Evolutionary conservation across 2,329 filamentous ascomycete species (phyloP).

Genomic region (Colletotrichum australisinense): DNA sequence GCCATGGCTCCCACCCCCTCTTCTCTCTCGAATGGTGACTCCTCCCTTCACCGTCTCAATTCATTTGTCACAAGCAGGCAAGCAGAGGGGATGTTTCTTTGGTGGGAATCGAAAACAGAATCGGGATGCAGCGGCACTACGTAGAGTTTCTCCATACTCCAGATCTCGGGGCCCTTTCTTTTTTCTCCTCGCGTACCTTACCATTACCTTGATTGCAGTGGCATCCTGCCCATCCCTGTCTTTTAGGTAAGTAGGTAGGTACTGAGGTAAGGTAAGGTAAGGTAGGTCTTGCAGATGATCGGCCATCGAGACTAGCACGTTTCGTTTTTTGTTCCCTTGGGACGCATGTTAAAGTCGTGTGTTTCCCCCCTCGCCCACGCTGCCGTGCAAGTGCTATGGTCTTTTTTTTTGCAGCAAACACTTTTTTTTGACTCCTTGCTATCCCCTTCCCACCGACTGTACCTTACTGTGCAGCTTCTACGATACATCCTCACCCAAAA

Average conservation of each 20-base stretch:
- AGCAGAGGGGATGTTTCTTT: neutral
- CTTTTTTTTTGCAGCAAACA: neutral
- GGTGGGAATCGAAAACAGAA: neutral
- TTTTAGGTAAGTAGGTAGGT: no score
- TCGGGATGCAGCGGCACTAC: neutral
- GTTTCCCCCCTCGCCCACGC: neutral
- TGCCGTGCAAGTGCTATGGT: neutral
- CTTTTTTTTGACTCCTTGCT: neutral
- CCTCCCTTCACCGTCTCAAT: neutral
- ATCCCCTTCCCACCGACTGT: neutral
- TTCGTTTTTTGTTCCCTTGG: neutral
- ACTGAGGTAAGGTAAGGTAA: neutral
- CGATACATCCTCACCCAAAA: neutral
- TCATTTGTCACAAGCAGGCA: neutral
- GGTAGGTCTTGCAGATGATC: neutral
- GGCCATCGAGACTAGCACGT: neutral
- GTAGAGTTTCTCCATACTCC: neutral
- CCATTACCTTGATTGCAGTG: neutral
- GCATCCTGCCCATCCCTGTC: no score
- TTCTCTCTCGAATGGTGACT: neutral
- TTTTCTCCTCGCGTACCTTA: neutral
- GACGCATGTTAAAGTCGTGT: slow-evolving; percentile 8
- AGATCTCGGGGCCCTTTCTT: neutral
- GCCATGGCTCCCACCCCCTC: neutral
- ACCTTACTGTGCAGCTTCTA: neutral